Conservation (phyloP, 139 green algal genomes). For the Chara braunii region DNA sequence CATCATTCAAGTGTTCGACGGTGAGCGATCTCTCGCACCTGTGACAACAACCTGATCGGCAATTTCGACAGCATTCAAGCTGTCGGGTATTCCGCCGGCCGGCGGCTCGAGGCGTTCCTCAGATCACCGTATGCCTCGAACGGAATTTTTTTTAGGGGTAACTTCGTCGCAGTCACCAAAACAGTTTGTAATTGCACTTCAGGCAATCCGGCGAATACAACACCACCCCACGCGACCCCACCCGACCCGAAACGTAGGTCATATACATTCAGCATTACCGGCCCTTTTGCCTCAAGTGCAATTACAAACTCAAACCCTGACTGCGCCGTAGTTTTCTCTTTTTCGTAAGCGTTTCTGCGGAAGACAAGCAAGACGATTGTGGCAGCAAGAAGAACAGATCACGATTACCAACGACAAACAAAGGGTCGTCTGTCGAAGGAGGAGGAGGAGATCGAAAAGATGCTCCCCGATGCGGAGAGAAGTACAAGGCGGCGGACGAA, state of each 20-base stretch:
- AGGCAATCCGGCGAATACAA: no score
- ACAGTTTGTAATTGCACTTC: no score
- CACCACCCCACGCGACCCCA: no score
- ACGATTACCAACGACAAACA: conserved; percentile 99
- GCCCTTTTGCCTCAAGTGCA: no score
- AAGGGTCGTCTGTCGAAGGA: conserved; percentile 88
- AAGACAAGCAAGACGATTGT: no score
- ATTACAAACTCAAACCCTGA: no score
- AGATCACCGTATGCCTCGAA: no score
- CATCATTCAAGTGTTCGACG: conserved; percentile 85
- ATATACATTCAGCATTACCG: no score
- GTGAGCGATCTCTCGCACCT: conserved; percentile 79
- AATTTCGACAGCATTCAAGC: conserved; percentile 99
- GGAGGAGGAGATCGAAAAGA: conserved; percentile 96
- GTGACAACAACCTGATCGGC: conserved; percentile 93
- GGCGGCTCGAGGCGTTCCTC: conserved; percentile 94
- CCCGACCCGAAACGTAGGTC: no score
- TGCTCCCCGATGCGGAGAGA: no score
- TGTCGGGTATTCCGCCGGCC: conserved; percentile 89
- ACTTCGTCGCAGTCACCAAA: conserved; percentile 89
- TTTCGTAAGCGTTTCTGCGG: no score
- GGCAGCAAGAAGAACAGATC: conserved; percentile 93
- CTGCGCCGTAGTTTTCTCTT: no score
- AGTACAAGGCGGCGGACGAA: conserved; percentile 97
- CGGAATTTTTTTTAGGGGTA: conserved; percentile 91